Evolutionary conservation across 2,329 filamentous ascomycete species (phyloP), one percentile per base, ranked within the genome.

Genomic region (Fusarium anthophilum): DNA sequence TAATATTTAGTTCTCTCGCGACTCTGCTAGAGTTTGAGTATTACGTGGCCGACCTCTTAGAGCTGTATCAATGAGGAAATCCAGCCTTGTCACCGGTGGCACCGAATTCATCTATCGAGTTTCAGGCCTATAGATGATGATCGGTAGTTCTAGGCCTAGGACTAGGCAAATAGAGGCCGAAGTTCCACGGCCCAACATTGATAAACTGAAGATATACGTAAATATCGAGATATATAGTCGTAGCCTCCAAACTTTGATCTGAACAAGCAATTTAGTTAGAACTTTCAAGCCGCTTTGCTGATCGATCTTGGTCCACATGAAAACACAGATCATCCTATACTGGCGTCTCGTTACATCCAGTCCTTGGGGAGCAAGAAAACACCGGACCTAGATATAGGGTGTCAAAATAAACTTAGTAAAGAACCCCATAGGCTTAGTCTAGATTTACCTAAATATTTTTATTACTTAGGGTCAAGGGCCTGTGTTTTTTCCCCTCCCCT

Each of bases 61-160:
- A 48, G 45, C 43, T 57, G 54, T 30, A 37, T 70, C 47, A 32
- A 55, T 55, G 24, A 30, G 58, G 38, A 22, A 56, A 37, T 53
- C 69, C 44, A 66, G 66, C 38, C 62, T 71, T 66, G 67, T 74
- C 41, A 57, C 61, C 57, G 50, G 58, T 69, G 26, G 47, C 65
- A 72, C 71, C 71, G 63, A 73, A 55, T 51, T 73, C 62, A 66
- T 74, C 62, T 63, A 71, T 74, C 61, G 62, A 50, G 48, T 54
- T 74, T 62, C 54, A 44, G 56, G 54, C 45, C 24, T 37, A 54
- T 59, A 38, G 39, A 53, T 32, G 68, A 53, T 50, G 61, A 39
- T 62, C 69, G 62, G 68, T n/a, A 68, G 48, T 63, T 38, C 69
- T 56, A 44, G 30, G 15, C 17, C 24, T 24, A 47, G 24, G 18